Evolutionary conservation across 257 asterid species (phyloP).

Genomic region (Osmanthus fragrans): DNA sequence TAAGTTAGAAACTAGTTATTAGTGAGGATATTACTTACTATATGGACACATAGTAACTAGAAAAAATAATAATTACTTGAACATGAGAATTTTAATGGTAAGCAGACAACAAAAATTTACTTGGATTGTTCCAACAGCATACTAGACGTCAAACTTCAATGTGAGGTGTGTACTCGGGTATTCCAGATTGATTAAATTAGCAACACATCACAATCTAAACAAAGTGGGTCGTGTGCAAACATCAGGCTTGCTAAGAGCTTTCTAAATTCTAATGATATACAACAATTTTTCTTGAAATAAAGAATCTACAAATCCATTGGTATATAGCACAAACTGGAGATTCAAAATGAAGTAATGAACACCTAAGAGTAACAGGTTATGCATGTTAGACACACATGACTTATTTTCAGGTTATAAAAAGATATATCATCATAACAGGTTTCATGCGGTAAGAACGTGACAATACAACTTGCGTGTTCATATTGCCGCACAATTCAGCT

Average conservation of each 20-base stretch:
- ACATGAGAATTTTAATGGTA: background rate
- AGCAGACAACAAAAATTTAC: background rate
- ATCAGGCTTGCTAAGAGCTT: background rate
- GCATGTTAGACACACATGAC: background rate
- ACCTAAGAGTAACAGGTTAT: background rate
- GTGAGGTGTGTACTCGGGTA: background rate
- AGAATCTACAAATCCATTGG: background rate
- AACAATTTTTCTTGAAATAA: no score
- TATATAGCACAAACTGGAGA: background rate
- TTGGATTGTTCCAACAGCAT: background rate
- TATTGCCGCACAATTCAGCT: background rate
- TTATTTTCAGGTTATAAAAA: background rate
- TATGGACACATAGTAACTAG: conserved; percentile 2
- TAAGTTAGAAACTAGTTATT: conserved; percentile 12
- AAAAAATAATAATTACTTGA: conserved; percentile 6
- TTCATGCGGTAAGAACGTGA: background rate
- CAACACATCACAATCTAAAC: background rate
- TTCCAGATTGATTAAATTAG: background rate
- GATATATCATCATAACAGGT: background rate
- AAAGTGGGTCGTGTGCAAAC: background rate
- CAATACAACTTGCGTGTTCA: background rate
- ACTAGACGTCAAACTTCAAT: background rate
- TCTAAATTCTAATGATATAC: background rate
- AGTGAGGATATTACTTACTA: background rate
- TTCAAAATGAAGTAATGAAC: background rate